A percentile compares a stretch with the other conserved stretches of the same genome.
Conservation (phyloP, 257 asterid genomes). For the Linaria vulgaris region DNA sequence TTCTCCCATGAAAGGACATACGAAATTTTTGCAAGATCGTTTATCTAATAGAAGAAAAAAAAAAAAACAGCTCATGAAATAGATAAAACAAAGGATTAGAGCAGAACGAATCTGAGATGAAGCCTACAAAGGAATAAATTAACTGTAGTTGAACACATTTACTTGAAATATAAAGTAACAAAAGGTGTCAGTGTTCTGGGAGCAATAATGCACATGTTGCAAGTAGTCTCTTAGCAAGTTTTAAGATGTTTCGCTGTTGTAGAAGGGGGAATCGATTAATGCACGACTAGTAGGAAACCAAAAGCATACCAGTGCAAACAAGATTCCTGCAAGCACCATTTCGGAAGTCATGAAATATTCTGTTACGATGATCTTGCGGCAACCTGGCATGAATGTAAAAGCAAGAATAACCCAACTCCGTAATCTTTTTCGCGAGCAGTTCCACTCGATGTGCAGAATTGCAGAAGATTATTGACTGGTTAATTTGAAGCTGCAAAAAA, state of each 20-base stretch:
- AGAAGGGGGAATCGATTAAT: not conserved
- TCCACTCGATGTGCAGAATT: constrained; percentile 42
- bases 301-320: constrained; percentile 35
- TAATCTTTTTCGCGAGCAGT: constrained; percentile 43
- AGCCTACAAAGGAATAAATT: too few relatives aligned
- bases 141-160: too few relatives aligned
- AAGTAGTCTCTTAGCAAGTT: not conserved
- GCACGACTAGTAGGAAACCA: not conserved
- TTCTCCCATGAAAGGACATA: not conserved
- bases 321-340: constrained; percentile 44
- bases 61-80: too few relatives aligned
- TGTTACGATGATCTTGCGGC: constrained; percentile 43
- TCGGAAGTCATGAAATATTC: constrained; percentile 40
- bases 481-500: constrained; percentile 38
- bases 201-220: not conserved
- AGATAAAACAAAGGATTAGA: too few relatives aligned
- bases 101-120: too few relatives aligned
- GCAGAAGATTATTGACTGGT: constrained; percentile 36
- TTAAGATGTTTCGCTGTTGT: not conserved
- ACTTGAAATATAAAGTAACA: not conserved
- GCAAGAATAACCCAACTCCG: constrained; percentile 42
- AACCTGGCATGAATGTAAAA: constrained; percentile 40
- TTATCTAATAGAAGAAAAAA: too few relatives aligned
- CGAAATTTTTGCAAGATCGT: not conserved
- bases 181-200: constrained; percentile 1